Conservation (phyloP, 2,329 filamentous ascomycete species). For the Apiospora hydei region DNA sequence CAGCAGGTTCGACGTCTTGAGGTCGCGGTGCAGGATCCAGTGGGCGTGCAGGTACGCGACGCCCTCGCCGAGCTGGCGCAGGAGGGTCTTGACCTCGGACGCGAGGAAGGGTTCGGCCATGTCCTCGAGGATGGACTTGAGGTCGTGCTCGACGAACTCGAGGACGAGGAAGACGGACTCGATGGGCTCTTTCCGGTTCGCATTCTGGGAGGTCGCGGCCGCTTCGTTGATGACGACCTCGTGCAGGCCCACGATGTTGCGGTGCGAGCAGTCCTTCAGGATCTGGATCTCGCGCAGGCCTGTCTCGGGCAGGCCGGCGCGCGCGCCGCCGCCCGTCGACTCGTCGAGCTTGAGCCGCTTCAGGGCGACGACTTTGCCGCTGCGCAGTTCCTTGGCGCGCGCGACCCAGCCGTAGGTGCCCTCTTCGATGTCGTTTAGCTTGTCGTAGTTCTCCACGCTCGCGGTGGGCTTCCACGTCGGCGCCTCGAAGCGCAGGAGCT, state of each 20-base stretch:
- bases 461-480: slow-evolving; percentile 74
- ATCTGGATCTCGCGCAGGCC: slow-evolving; percentile 94
- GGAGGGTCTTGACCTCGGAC: slow-evolving; percentile 89
- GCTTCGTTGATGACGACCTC: slow-evolving; percentile 81
- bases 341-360: slow-evolving; percentile 93
- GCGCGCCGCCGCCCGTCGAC: slow-evolving; percentile 37
- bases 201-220: slow-evolving; percentile 40
- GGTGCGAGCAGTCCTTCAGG: slow-evolving; percentile 78
- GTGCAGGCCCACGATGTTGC: slow-evolving; percentile 80
- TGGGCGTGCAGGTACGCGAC: slow-evolving; percentile 85
- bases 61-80: slow-evolving; percentile 82
- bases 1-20: slow-evolving; percentile 92
- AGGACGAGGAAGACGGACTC: slow-evolving; percentile 89
- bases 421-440: slow-evolving; percentile 96
- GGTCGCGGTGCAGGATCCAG: slow-evolving; percentile 92
- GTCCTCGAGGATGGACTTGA: slow-evolving; percentile 90
- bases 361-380: slow-evolving; percentile 84
- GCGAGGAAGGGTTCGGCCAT: slow-evolving; percentile 94
- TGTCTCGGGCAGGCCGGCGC: slow-evolving; percentile 83
- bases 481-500: slow-evolving; percentile 75
- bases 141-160: slow-evolving; percentile 96
- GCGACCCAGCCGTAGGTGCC: slow-evolving; percentile 96
- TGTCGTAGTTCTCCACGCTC: slow-evolving; percentile 87
- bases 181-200: slow-evolving; percentile 35
- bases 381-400: slow-evolving; percentile 75